Evolutionary conservation across 805 yeast species (phyloP), one percentile per base, ranked within the genome.

Genomic region (Ogataea glucozyma): DNA sequence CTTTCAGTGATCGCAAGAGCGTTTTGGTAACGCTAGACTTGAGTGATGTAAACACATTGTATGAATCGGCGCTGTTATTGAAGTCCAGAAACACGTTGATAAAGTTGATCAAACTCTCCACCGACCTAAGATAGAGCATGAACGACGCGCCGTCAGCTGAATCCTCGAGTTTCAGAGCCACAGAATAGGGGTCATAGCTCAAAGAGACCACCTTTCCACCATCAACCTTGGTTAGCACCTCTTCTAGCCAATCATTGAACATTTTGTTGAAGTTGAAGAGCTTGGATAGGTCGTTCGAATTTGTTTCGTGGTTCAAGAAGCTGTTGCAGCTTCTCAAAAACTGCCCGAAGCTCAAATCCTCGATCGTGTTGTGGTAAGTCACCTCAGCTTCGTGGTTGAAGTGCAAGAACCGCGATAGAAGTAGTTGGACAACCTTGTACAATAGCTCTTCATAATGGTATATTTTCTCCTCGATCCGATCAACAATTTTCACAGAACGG

Each of bases 211-310:
- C 17, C 11, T 40, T 41, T 0, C 56, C 56, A 2, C 24, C 7
- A 16, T 56, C 47, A 2, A 58, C 13, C 22, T 16, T 24, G n/a
- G 20, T 34, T 3, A 60, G 23, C 3, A 51, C 43, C 13, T 46
- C 45, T 11, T 29, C 26, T 1, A 51, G 19, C 64, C 64, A 60
- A 4, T 46, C 51, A n/a, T 26, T 46, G 30, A 60, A 56, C 10
- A 52, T 18, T 22, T 47, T 54, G 39, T 49, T 54, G 38, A 61
- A 53, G 22, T 59, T 53, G 40, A 60, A 52, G 18, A 51, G 26
- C 9, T 45, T 35, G 1, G 43, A 14, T 10, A 43, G 26, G 11
- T 44, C 46, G n/a, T 38, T 30, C 12, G 44, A 38, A 1, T 34
- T 37, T 8, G 30, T 8, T 10, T 43, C 33, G 30, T 31, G 38